phyloP scores from a whole-genome alignment of 2,329 filamentous ascomycete species.

The Chalara sp. region DNA sequence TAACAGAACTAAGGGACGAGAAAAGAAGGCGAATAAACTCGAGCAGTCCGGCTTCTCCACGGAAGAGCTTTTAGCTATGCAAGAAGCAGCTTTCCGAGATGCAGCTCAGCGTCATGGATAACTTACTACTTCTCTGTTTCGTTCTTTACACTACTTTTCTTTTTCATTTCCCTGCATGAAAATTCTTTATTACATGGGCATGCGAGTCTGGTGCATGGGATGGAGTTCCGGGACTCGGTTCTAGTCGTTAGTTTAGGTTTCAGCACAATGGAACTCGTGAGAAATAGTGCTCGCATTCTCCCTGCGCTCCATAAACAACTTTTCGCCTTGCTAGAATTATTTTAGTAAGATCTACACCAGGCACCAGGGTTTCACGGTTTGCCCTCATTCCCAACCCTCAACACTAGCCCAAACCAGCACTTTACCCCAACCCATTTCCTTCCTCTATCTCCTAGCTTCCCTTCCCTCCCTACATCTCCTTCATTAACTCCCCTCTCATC shows the following conservation, averaged over 20 bases:
- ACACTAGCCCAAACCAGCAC: neutral
- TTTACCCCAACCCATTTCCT: constrained; percentile 52
- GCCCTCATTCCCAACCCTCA: too few relatives aligned
- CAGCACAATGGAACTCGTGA: too few relatives aligned
- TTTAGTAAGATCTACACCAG: too few relatives aligned
- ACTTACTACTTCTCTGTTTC: neutral
- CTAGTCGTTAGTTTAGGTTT: too few relatives aligned
- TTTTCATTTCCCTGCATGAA: neutral
- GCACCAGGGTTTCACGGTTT: too few relatives aligned
- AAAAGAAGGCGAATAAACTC: constrained; percentile 97
- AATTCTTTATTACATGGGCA: neutral
- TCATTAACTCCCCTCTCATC: constrained; percentile 41
- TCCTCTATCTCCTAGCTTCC: constrained; percentile 51
- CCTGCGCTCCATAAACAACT: too few relatives aligned
- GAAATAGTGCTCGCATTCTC: too few relatives aligned
- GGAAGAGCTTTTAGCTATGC: constrained; percentile 81
- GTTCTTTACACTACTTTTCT: neutral
- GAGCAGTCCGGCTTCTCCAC: constrained; percentile 88
- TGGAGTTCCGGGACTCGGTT: neutral
- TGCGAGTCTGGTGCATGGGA: neutral
- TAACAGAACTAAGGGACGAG: constrained; percentile 58
- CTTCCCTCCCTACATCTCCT: constrained; percentile 26
- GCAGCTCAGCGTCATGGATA: constrained; percentile 39
- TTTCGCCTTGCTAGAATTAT: too few relatives aligned
- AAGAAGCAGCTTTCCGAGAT: constrained; percentile 84